A percentile compares a stretch with the other conserved stretches of the same genome.
phyloP scores from a whole-genome alignment of 1,284 basidiomycete species.

The Fereydounia khargensis region DNA sequence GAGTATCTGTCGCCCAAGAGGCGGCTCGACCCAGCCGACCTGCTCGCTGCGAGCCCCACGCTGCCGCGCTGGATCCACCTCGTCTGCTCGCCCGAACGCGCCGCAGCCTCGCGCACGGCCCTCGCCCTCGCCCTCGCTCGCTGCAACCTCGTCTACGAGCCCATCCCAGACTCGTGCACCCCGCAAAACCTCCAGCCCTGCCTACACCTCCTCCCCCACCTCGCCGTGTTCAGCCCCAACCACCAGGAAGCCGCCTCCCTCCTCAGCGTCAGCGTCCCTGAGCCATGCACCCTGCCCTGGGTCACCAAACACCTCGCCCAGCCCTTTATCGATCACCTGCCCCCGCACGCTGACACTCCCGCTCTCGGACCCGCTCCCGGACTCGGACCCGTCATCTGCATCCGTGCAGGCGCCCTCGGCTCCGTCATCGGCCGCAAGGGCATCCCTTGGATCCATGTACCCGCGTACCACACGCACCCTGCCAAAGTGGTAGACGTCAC shows the following conservation, averaged over 20 bases:
- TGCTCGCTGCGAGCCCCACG: conserved; percentile 61
- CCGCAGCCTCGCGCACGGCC: conserved; percentile 46
- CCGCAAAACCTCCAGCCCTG: conserved; percentile 71
- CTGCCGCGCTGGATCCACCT: conserved; percentile 72
- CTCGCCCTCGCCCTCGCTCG: conserved; percentile 58
- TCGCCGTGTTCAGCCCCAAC: conserved; percentile 66
- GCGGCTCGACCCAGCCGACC: conserved; percentile 70
- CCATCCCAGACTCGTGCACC: conserved; percentile 66
- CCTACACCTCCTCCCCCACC: conserved; percentile 64
- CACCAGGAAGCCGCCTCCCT: conserved; percentile 60
- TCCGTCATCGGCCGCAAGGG: conserved; percentile 19
- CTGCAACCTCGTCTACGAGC: conserved; percentile 71
- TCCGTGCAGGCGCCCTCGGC: conserved; percentile 35
- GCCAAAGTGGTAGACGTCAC: conserved; percentile 32
- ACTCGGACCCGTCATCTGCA: conserved; percentile 30
- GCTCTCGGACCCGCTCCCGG: conserved; percentile 8
- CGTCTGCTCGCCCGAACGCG: conserved; percentile 76
- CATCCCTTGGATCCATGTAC: conserved; percentile 10
- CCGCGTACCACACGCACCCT: conserved; percentile 19
- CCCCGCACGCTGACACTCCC: neutral
- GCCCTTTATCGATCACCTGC: conserved; percentile 4
- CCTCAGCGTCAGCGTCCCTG: conserved; percentile 48
- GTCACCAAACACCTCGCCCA: conserved; percentile 1
- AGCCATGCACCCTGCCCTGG: neutral
- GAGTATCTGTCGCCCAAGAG: conserved; percentile 74